phyloP scores from a whole-genome alignment of 2,329 filamentous ascomycete species.

The Claviceps citrina region DNA sequence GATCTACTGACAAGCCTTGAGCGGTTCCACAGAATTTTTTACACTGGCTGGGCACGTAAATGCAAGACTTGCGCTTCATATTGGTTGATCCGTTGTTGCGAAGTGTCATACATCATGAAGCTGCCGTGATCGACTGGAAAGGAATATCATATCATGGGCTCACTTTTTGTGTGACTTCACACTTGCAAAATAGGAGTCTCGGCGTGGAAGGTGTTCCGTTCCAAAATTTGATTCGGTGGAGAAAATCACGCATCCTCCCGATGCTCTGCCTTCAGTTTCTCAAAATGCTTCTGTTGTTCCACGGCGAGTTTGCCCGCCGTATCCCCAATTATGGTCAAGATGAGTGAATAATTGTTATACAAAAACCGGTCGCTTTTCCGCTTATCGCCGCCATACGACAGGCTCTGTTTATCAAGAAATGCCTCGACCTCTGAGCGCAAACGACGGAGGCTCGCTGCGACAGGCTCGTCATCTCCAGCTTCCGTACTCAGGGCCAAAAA shows the following conservation, averaged over 20 bases:
- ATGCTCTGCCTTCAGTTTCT: conserved; percentile 44
- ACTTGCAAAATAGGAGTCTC: not conserved
- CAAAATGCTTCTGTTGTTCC: conserved; percentile 65
- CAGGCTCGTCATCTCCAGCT: conserved; percentile 85
- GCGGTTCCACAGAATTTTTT: not conserved
- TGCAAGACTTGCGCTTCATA: not conserved
- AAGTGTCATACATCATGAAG: not conserved
- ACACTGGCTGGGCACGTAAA: not conserved
- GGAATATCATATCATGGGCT: not conserved
- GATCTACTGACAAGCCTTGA: not conserved
- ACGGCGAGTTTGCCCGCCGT: conserved; percentile 54
- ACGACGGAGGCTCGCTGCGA: conserved; percentile 63
- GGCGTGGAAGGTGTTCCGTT: not conserved
- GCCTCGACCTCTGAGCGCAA: conserved; percentile 69
- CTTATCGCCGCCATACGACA: conserved; percentile 54
- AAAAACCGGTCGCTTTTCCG: conserved; percentile 77
- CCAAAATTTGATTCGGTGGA: not conserved
- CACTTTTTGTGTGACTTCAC: not conserved
- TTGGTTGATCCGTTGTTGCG: no score
- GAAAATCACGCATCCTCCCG: conserved; percentile 25
- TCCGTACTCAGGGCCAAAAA: conserved; percentile 74
- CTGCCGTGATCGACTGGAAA: not conserved
- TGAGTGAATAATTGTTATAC: conserved; percentile 88
- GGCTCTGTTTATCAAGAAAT: conserved; percentile 64
- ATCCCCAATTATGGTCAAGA: conserved; percentile 83